A percentile compares a stretch with the other conserved stretches of the same genome.
Evolutionary conservation across 169 alveolate genomes (phyloP).

Genomic region (Plasmodium chabaudi): DNA sequence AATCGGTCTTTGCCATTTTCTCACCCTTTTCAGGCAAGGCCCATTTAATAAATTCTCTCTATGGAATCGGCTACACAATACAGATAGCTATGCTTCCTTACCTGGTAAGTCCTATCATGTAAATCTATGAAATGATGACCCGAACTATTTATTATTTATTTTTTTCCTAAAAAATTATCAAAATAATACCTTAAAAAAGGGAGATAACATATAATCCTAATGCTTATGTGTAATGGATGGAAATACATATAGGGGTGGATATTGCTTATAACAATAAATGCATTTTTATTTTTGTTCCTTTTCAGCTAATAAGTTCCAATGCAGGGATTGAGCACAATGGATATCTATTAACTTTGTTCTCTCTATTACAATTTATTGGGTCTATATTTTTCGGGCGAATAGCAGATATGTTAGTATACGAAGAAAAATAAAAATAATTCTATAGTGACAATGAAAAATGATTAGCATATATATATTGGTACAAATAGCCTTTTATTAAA

Average conservation of each 20-base stretch:
- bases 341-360: constrained; percentile 48
- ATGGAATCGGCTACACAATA: constrained; percentile 65
- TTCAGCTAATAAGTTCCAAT: constrained; percentile 43
- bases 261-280: not conserved
- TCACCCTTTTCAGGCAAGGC: constrained; percentile 39
- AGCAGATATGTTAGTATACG: constrained; percentile 47
- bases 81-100: constrained; percentile 71
- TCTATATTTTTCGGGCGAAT: constrained; percentile 64
- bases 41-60: constrained; percentile 58
- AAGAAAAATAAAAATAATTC: not conserved
- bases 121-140: not conserved
- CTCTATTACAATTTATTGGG: constrained; percentile 48
- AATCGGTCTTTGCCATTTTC: too few species aligned
- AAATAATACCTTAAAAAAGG: too few species aligned
- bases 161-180: not conserved
- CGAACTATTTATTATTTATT: not conserved
- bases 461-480: too few species aligned
- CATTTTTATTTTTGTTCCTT: not conserved
- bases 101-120: constrained; percentile 13
- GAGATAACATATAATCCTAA: not conserved
- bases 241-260: too few species aligned
- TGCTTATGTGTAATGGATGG: not conserved
- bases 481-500: too few species aligned
- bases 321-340: constrained; percentile 76
- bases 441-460: too few species aligned